Conservation (phyloP, 345 rosid genomes). For the Syzygium oleosum region DNA sequence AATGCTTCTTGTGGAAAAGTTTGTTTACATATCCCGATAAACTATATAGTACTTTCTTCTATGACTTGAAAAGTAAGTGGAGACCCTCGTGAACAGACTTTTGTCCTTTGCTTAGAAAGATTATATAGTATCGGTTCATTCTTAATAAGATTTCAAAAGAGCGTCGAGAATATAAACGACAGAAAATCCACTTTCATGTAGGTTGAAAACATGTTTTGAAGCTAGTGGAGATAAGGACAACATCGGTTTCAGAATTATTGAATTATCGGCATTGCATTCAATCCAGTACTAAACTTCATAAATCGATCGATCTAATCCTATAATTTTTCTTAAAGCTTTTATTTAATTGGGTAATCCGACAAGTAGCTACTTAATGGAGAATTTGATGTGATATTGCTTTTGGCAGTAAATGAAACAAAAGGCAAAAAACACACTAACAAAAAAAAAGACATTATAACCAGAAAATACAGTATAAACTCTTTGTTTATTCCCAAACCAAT, state of each 20-base stretch:
- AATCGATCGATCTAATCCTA: neutral
- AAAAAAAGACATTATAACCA: neutral
- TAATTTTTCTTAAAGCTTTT: neutral
- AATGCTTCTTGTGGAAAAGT: neutral
- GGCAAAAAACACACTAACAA: neutral
- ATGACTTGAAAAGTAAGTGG: neutral
- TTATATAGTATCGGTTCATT: neutral
- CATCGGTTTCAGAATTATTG: neutral
- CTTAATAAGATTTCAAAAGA: neutral
- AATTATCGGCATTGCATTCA: neutral
- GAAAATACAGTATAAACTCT: neutral
- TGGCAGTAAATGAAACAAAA: neutral
- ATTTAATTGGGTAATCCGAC: neutral
- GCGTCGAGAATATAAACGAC: neutral
- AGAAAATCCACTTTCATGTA: neutral
- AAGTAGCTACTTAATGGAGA: neutral
- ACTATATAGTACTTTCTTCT: neutral
- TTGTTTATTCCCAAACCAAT: too few species aligned
- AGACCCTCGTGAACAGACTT: neutral
- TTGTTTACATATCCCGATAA: neutral
- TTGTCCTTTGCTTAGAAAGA: neutral
- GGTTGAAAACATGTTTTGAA: neutral
- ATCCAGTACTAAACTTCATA: neutral
- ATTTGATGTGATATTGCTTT: neutral
- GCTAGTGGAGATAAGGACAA: neutral